A percentile compares a stretch with the other conserved stretches of the same genome.
Evolutionary conservation across 208 protist genomes (phyloP).

Genomic region (Zelonia costaricensis): DNA sequence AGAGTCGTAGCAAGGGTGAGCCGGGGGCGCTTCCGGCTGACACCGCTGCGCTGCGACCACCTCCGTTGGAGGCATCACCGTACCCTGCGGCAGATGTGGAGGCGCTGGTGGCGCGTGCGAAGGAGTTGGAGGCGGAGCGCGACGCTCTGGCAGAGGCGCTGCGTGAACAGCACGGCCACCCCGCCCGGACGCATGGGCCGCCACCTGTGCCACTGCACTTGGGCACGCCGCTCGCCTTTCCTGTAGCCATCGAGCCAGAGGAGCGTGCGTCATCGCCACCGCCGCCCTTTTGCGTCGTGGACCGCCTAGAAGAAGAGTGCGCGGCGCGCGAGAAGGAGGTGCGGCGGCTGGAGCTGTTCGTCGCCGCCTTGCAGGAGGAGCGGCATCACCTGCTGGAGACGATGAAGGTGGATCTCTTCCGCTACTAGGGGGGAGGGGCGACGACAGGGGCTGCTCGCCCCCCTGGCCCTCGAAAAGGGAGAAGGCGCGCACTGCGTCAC

Average conservation of each 20-base stretch:
- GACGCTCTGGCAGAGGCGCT: constrained; percentile 18
- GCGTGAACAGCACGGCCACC: too few species aligned
- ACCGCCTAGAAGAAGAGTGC: constrained; percentile 8
- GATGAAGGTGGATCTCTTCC: constrained; percentile 14
- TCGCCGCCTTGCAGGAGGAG: constrained; percentile 26
- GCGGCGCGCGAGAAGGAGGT: constrained; percentile 15
- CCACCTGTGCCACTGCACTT: too few species aligned
- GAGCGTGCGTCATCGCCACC: neutral
- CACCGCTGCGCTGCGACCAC: too few species aligned
- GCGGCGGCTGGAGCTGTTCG: constrained; percentile 15
- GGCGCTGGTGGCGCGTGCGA: constrained; percentile 22
- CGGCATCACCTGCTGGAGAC: constrained; percentile 10
- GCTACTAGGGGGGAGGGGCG: neutral
- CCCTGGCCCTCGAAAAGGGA: neutral
- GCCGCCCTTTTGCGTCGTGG: neutral
- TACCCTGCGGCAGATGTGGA: constrained; percentile 29
- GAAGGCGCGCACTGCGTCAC: too few species aligned
- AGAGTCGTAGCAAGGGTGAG: too few species aligned
- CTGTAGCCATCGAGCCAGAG: neutral
- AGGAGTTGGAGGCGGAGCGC: constrained; percentile 22
- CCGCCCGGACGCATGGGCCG: too few species aligned
- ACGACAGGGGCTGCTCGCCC: neutral
- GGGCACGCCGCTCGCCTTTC: neutral
- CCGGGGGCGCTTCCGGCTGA: neutral
- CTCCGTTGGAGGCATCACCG: neutral